These are phyloP conservation scores for Cercis canadensis DNA, from an alignment of 306 rosid species.

Conservation along the genomic window DNA sequence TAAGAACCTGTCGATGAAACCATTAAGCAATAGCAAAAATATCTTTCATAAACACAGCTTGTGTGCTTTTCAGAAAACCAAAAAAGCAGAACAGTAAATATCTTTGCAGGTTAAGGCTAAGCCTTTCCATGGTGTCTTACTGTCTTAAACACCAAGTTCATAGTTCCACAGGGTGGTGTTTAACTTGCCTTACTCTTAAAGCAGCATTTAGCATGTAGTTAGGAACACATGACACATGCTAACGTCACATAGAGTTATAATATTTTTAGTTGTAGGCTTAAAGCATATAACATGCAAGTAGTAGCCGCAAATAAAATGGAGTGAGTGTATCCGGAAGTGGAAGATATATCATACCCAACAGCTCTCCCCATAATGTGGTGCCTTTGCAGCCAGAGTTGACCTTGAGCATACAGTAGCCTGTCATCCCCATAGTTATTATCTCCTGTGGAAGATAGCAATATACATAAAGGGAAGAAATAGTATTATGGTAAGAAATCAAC, in stretches of 20 bases:
- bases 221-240: conserved; percentile 7
- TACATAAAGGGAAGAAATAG: not conserved
- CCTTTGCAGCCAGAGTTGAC: conserved; percentile 90
- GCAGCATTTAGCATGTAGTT: conserved; percentile 3
- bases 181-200: not conserved
- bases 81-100: conserved; percentile 1
- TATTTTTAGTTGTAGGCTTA: conserved; percentile 13
- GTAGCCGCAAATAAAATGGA: conserved; percentile 9
- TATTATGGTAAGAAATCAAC: conserved; percentile 26
- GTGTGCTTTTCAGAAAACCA: not conserved
- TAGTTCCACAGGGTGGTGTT: not conserved
- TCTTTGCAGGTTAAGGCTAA: not conserved
- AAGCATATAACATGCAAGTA: not conserved
- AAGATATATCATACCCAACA: conserved; percentile 65
- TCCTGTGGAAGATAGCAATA: conserved; percentile 56
- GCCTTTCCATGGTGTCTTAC: not conserved
- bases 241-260: conserved; percentile 1
- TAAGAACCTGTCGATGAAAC: conserved; percentile 66
- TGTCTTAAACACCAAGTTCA: not conserved
- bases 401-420: conserved; percentile 87
- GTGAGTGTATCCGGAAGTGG: not conserved
- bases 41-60: conserved; percentile 6
- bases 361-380: conserved; percentile 99
- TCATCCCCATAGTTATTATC: conserved; percentile 92
- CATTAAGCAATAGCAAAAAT: conserved; percentile 10